Base-by-base conservation (phyloP, 495 filamentous ascomycete species). In the Tuber indicum region DNA sequence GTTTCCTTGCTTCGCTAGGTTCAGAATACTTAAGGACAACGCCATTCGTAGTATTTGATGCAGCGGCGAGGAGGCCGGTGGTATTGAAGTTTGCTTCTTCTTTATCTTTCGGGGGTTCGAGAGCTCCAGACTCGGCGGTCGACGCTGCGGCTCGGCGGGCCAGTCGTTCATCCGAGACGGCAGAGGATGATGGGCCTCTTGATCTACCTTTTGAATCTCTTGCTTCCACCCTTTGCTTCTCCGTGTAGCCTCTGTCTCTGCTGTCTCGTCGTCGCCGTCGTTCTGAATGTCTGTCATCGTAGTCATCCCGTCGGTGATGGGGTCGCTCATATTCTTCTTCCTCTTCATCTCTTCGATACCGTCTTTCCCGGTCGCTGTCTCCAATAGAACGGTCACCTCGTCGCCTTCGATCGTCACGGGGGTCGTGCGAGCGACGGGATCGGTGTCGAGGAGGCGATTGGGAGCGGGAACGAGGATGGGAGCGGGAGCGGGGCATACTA, bases 21-120 rank as follows among this genome's bases (percentile, higher is more conserved):
- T 99, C 96, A 84, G 97, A 91, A 86, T 99, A 98, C 86, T 98
- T 98, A 36, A 99, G 87, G 3, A 93, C 91, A 70, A 96, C 90
- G 77, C 89, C 87, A 72, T 88, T 84, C 10, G 97, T 87, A 2
- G 93, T 92, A 84, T 98, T 98, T 70, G 93, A 93, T 79, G 93
- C 93, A 14, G 92, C 92, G 21, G 96, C 96, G 9, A 99, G 88
- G 12, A 92, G 86, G 32, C 96, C 96, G 0, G 92, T 93, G 62
- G 88, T 89, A 8, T 87, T 89, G 85, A 91, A 97, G 84, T 97
- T 99, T 49, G 95, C 92, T 82, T 93, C 94, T 83, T 97, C 89
- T 78, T 94, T 95, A 72, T 93, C 91, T 75, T 89, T 72, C 7
- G 76, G 75, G 21, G 77, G 44, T 14, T 52, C 79, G 41, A 16